Percentiles rank a stretch among this genome's conserved stretches.
These are phyloP conservation scores for Trichoderma harzianum DNA, from an alignment of 2,329 filamentous ascomycete genomes.

Conservation along the genomic window DNA sequence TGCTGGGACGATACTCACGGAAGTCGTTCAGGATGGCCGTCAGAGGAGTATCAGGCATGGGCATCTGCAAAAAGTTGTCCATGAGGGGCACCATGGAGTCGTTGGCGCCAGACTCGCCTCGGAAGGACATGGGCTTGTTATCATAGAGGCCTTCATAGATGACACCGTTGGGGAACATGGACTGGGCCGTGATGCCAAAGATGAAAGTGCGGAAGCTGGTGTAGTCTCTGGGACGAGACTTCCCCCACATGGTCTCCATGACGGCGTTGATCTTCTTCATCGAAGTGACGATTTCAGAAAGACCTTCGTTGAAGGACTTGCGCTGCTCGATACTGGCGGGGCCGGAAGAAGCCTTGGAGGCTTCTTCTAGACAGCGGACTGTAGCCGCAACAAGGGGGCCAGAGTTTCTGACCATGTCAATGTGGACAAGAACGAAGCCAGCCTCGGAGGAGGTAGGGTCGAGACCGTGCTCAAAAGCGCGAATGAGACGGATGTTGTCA, in stretches of 20 bases:
- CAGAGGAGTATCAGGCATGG: constrained; percentile 85
- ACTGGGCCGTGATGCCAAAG: constrained; percentile 89
- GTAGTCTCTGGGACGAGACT: constrained; percentile 80
- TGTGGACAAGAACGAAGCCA: constrained; percentile 91
- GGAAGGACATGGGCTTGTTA: constrained; percentile 69
- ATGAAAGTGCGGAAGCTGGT: constrained; percentile 93
- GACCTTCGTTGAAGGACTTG: constrained; percentile 59
- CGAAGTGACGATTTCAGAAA: constrained; percentile 58
- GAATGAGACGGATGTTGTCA: constrained; percentile 74
- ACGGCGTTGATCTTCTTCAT: constrained; percentile 66
- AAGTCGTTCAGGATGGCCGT: constrained; percentile 88
- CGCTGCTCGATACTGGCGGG: constrained; percentile 39
- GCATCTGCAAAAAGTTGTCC: constrained; percentile 80
- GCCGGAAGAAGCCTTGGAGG: constrained; percentile 29
- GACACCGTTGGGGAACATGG: constrained; percentile 91
- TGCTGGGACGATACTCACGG: constrained; percentile 80
- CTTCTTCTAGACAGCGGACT: constrained; percentile 62
- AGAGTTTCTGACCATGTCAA: constrained; percentile 91
- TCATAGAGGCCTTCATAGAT: constrained; percentile 81
- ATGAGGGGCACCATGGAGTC: constrained; percentile 91
- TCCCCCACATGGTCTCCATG: constrained; percentile 91
- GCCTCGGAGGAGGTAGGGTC: constrained; percentile 86
- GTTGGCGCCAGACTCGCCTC: constrained; percentile 90
- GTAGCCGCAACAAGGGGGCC: constrained; percentile 72
- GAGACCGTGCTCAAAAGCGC: constrained; percentile 86